Evolutionary conservation across 2,329 filamentous ascomycete genomes (phyloP).

Genomic region (Penicillium sp.): DNA sequence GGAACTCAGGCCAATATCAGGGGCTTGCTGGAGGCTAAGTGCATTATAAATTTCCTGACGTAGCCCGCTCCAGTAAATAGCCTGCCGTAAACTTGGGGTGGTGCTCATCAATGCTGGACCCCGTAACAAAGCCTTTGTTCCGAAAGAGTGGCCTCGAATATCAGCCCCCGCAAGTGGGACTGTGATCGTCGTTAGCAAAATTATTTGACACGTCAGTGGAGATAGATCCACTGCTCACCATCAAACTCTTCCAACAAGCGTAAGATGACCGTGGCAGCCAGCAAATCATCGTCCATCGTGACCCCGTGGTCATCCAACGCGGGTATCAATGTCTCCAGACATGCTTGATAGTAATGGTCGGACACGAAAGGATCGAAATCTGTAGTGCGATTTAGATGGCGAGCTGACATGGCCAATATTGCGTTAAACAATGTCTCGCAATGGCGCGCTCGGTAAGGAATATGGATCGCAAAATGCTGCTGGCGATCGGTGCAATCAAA

Average conservation of each 20-base stretch:
- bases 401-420: slow-evolving; percentile 44
- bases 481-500: slow-evolving; percentile 29
- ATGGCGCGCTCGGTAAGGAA: slow-evolving; percentile 23
- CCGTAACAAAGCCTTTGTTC: slow-evolving; percentile 24
- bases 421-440: slow-evolving; percentile 42
- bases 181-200: slow-evolving; percentile 12
- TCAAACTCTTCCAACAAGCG: slow-evolving; percentile 46
- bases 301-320: slow-evolving; percentile 41
- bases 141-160: slow-evolving; percentile 25
- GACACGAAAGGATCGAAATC: slow-evolving; percentile 43
- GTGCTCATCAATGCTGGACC: slow-evolving; percentile 23
- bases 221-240: slow-evolving; percentile 22
- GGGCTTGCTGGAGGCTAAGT: slow-evolving; percentile 28
- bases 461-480: slow-evolving; percentile 29
- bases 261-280: slow-evolving; percentile 44
- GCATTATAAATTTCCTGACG: slow-evolving; percentile 38
- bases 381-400: slow-evolving; percentile 42
- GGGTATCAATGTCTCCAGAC: slow-evolving; percentile 43
- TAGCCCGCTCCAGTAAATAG: slow-evolving; percentile 28
- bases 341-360: slow-evolving; percentile 44
- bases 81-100: slow-evolving; percentile 30
- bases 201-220: not conserved
- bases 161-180: slow-evolving; percentile 24
- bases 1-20: slow-evolving; percentile 26
- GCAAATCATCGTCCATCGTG: slow-evolving; percentile 41